phyloP scores from a whole-genome alignment of 345 rosid genomes.

The Bruguiera sexangula region DNA sequence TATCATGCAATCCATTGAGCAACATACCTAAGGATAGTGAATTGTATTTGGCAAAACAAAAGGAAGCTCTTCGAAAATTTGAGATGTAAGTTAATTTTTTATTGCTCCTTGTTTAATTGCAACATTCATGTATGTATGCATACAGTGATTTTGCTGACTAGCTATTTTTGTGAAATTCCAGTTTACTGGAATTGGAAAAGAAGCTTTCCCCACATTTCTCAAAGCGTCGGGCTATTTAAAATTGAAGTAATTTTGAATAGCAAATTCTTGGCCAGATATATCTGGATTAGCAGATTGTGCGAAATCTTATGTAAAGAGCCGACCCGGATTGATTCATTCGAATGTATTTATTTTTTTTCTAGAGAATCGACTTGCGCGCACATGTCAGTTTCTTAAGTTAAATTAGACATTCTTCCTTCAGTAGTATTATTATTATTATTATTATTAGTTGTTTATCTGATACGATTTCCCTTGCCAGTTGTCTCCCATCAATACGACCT shows the following conservation, averaged over 20 bases:
- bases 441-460: too few species aligned
- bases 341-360: too few species aligned
- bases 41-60: conserved; percentile 57
- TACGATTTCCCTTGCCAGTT: too few species aligned
- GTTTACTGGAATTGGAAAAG: conserved; percentile 81
- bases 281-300: not conserved
- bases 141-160: not conserved
- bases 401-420: too few species aligned
- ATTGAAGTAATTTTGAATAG: not conserved
- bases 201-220: conserved; percentile 62
- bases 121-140: not conserved
- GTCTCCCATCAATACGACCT: too few species aligned
- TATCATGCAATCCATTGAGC: conserved; percentile 61
- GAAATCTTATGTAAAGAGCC: too few species aligned
- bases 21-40: conserved; percentile 82
- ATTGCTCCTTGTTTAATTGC: not conserved
- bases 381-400: too few species aligned
- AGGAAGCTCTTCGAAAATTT: conserved; percentile 70
- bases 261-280: not conserved
- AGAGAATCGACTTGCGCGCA: too few species aligned
- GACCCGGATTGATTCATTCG: too few species aligned
- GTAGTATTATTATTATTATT: too few species aligned
- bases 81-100: conserved; percentile 56
- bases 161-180: conserved; percentile 29
- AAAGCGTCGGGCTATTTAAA: conserved; percentile 22